Percentiles rank a stretch among this genome's conserved stretches.
phyloP scores from a whole-genome alignment of 768 basidiomycete genomes.

The Mycena olivaceomarginata region DNA sequence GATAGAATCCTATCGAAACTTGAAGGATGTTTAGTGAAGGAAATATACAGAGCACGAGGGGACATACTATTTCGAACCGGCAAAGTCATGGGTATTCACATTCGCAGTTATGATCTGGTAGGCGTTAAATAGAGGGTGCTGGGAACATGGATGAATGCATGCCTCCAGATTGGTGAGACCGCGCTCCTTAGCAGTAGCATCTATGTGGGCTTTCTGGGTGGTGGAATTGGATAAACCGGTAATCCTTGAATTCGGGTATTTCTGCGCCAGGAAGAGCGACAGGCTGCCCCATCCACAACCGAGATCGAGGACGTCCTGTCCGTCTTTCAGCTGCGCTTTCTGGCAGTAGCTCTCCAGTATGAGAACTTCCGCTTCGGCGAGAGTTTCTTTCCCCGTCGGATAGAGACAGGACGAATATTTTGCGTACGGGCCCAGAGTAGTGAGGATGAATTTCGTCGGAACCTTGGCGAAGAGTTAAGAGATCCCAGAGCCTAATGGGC shows the following conservation, averaged over 20 bases:
- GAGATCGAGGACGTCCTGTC: conserved; percentile 78
- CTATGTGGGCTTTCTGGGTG: conserved; percentile 82
- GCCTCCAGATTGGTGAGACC: conserved; percentile 75
- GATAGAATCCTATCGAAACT: conserved; percentile 85
- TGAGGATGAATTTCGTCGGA: conserved; percentile 76
- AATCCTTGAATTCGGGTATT: conserved; percentile 79
- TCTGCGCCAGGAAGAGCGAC: conserved; percentile 80
- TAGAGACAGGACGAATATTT: conserved; percentile 84
- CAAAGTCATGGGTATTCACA: conserved; percentile 79
- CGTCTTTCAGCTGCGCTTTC: conserved; percentile 78
- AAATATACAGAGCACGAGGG: background rate
- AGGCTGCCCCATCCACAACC: conserved; percentile 89
- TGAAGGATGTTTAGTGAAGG: background rate
- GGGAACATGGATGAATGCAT: background rate
- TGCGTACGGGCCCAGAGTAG: conserved; percentile 78
- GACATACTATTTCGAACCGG: conserved; percentile 63
- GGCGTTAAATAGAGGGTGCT: background rate
- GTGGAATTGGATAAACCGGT: conserved; percentile 80
- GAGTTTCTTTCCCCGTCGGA: conserved; percentile 74
- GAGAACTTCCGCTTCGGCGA: conserved; percentile 78
- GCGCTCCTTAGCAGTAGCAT: conserved; percentile 66
- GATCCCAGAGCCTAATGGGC: too few relatives aligned
- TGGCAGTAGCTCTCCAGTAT: conserved; percentile 82
- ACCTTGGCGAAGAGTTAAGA: conserved; percentile 59
- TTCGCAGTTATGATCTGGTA: conserved; percentile 80